A percentile compares a stretch with the other conserved stretches of the same genome.
Conservation (phyloP, 805 yeast species). For the Spathaspora arborariae region DNA sequence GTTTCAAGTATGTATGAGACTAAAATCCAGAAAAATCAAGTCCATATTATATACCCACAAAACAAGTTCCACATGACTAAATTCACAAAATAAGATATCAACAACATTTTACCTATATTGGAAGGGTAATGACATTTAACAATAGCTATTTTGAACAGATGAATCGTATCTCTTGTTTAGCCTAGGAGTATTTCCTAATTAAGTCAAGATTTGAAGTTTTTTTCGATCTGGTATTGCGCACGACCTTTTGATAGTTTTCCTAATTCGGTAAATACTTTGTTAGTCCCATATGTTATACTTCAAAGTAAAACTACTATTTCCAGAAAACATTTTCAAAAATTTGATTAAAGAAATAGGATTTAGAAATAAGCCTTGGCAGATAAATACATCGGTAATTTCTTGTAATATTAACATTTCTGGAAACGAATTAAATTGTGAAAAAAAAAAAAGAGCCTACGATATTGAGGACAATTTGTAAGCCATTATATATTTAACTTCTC, state of each 20-base stretch:
- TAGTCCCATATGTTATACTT: neutral
- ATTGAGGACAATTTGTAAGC: no score
- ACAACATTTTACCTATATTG: neutral
- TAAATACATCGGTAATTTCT: no score
- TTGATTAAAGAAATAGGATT: no score
- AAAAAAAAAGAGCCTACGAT: no score
- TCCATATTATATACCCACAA: neutral
- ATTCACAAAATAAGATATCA: neutral
- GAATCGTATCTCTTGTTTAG: neutral
- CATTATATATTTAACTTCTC: no score
- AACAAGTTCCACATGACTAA: neutral
- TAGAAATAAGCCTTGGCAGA: no score
- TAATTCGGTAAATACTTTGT: slow-evolving; percentile 13
- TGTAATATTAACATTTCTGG: no score
- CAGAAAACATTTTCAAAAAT: neutral
- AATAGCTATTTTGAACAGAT: neutral
- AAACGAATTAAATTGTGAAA: no score
- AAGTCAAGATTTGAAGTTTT: slow-evolving; percentile 5
- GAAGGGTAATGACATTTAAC: neutral
- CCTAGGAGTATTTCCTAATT: slow-evolving; percentile 8
- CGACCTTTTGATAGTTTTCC: slow-evolving; percentile 11
- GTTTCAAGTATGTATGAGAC: neutral
- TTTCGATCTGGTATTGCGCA: slow-evolving; percentile 1
- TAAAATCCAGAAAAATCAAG: neutral
- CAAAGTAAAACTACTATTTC: neutral